Base-by-base conservation (phyloP, 495 filamentous ascomycete genomes). In the Cryomyces antarcticus region DNA sequence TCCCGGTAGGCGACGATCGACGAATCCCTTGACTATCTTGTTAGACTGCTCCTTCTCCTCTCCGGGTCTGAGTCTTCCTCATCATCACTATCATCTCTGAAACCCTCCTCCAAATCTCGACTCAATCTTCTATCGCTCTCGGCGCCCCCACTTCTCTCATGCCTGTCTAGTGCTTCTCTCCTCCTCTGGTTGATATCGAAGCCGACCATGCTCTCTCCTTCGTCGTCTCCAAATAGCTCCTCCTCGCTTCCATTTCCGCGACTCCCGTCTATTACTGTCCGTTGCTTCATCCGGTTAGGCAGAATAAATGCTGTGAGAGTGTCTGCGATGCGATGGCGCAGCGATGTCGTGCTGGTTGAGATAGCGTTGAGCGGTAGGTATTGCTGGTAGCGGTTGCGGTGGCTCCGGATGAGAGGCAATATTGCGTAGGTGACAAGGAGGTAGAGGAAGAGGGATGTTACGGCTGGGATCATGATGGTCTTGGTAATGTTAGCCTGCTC, bases 61-160 rank as follows among this genome's bases (percentile, higher is more conserved):
- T 24, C 17, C 17, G 17, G 17, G 17, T 24, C 33, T 36, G 9
- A 13, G 33, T 55, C 62, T 12, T 70, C 68, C n/a, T 83, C 79
- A 30, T 73, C 70, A 45, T 81, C 77, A 56, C 82, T 85, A 54
- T 84, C 79, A 61, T 85, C 80, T 64, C 72, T 75, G 54, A 92
- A 92, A 1, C 81, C 83, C 46, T 82, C 72, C 57, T 89, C 83
- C 43, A 92, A 55, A 31, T 93, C 85, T 55, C 83, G 69, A 63
- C 82, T 85, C 40, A 92, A 53, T 48, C 85, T 68, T 46, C 72
- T 62, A 42, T 70, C 63, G 17, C 57, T 47, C 30, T 65, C 53
- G n/a, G 48, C 42, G 24, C 5, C 42, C 24, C 13, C 29, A 17
- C 39, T 4, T 57, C 65, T 45, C 53, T 66, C 52, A 60, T 67